phyloP scores from a whole-genome alignment of 169 alveolate species.

The Ichthyophthirius multifiliis region DNA sequence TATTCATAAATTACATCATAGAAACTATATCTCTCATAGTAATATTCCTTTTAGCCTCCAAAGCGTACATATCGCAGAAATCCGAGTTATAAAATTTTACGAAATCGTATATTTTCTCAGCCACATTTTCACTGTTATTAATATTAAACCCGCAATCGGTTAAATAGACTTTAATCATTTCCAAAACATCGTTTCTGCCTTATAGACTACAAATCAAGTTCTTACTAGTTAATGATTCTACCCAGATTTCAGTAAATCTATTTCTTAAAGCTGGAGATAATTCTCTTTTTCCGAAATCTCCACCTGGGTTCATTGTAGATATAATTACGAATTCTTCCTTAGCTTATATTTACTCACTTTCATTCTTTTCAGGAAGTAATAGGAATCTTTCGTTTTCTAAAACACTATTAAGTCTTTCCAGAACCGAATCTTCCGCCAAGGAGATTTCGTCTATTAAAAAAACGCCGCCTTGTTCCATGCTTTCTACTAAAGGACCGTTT shows the following conservation, averaged over 20 bases:
- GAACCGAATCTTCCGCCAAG: constrained; percentile 97
- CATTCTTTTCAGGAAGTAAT: constrained; percentile 67
- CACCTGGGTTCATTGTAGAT: constrained; percentile 99
- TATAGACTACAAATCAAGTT: neutral
- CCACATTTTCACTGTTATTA: neutral
- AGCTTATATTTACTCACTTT: neutral
- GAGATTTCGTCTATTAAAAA: constrained; percentile 98
- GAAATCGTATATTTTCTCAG: constrained; percentile 26
- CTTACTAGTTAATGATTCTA: constrained; percentile 50
- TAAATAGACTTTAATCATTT: constrained; percentile 24
- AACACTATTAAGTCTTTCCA: constrained; percentile 98
- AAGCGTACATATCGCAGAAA: neutral
- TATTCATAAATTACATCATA: constrained; percentile 26
- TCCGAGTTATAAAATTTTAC: constrained; percentile 33
- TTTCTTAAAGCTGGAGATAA: constrained; percentile 98
- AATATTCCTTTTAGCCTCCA: constrained; percentile 38
- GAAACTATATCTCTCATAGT: constrained; percentile 51
- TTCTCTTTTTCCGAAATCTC: constrained; percentile 99
- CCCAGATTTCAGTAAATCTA: constrained; percentile 97
- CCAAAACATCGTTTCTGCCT: neutral
- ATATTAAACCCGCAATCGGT: neutral
- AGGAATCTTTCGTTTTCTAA: constrained; percentile 91
- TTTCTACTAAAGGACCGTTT: constrained; percentile 98
- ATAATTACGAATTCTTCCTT: neutral
- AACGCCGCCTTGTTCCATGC: constrained; percentile 96